Percentiles rank a stretch among this genome's conserved stretches.
Evolutionary conservation across 345 rosid species (phyloP).

Genomic region (Nasturtium officinale): DNA sequence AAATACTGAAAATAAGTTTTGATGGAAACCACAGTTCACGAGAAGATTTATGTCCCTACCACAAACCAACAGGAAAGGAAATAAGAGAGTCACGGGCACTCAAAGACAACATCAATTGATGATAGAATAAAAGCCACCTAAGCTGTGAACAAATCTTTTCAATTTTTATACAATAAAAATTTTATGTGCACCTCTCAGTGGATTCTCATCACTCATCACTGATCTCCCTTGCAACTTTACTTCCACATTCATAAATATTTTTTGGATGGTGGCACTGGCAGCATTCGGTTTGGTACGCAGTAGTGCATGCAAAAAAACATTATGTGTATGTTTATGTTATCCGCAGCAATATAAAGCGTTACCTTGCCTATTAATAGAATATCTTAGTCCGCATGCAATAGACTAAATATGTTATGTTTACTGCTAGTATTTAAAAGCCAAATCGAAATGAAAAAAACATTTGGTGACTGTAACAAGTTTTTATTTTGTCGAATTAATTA

Average conservation of each 20-base stretch:
- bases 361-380: neutral
- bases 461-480: neutral
- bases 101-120: constrained; percentile 36
- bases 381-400: neutral
- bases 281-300: constrained; percentile 27
- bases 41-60: constrained; percentile 34
- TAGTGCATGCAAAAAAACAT: neutral
- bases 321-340: neutral
- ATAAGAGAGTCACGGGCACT: constrained; percentile 46
- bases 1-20: neutral
- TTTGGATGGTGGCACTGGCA: constrained; percentile 1
- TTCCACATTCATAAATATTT: constrained; percentile 17
- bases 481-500: neutral
- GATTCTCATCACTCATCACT: constrained; percentile 28
- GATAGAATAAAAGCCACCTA: constrained; percentile 16
- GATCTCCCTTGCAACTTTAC: constrained; percentile 17
- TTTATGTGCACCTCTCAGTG: constrained; percentile 27
- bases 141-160: constrained; percentile 13
- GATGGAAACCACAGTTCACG: constrained; percentile 40
- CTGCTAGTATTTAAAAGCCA: neutral
- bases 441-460: neutral
- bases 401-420: constrained; percentile 2
- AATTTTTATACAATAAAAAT: constrained; percentile 3
- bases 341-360: neutral
- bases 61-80: constrained; percentile 37